Conservation (phyloP, 176 grass and related monocot species). For the Chrysopogon serrulatus region DNA sequence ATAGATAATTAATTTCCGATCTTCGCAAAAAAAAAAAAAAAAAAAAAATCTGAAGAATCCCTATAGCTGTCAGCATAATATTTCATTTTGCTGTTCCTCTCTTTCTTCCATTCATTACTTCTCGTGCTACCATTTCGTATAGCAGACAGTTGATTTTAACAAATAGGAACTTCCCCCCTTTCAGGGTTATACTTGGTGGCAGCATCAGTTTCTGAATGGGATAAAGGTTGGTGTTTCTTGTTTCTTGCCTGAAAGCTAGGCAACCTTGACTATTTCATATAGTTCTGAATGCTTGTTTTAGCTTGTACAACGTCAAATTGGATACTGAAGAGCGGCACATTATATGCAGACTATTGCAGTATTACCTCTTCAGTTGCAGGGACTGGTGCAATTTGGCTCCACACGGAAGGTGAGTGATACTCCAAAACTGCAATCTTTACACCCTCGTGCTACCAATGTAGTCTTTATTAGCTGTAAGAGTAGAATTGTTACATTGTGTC, state of each 20-base stretch:
- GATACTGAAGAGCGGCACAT: conserved; percentile 15
- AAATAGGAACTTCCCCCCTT: conserved; percentile 8
- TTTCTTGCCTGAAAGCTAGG: background rate
- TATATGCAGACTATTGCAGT: conserved; percentile 76
- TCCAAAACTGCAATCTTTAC: background rate
- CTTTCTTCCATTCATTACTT: background rate
- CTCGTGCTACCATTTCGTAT: background rate
- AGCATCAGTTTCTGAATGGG: conserved; percentile 75
- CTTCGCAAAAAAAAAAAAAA: no score
- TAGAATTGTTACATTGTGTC: background rate
- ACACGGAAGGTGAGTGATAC: conserved; percentile 55
- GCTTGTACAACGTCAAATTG: background rate
- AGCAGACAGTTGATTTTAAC: background rate
- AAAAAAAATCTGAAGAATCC: background rate
- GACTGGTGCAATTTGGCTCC: conserved; percentile 80
- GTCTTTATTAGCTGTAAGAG: background rate
- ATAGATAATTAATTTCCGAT: background rate
- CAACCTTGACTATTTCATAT: background rate
- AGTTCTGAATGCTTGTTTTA: background rate
- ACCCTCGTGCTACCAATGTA: background rate
- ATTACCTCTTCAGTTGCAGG: conserved; percentile 53
- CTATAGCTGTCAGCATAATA: background rate
- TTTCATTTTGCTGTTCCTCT: background rate
- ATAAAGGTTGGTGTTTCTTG: conserved; percentile 56
- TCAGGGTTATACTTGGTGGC: conserved; percentile 80